These are phyloP conservation scores for Trichothecium roseum DNA, from an alignment of 2,329 filamentous ascomycete species.

Conservation along the genomic window DNA sequence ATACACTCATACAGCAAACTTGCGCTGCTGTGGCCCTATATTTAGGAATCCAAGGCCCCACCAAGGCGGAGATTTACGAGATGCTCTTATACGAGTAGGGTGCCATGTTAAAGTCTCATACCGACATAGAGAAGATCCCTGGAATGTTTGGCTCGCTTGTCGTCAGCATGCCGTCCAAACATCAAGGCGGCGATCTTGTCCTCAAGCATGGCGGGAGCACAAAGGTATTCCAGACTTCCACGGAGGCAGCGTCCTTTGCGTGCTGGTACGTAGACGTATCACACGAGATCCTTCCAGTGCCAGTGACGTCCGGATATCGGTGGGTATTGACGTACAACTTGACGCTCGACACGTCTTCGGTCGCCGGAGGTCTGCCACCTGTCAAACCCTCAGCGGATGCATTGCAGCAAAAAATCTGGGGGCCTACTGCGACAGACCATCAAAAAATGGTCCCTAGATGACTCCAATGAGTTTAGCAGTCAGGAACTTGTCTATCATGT, in stretches of 20 bases:
- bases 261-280: conserved; percentile 41
- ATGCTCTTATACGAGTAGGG: conserved; percentile 39
- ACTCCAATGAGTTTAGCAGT: not conserved
- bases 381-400: too few relatives aligned
- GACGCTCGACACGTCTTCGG: conserved; percentile 8
- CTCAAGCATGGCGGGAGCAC: conserved; percentile 24
- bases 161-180: conserved; percentile 34
- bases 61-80: conserved; percentile 30
- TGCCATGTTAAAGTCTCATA: conserved; percentile 35
- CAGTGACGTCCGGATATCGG: conserved; percentile 34
- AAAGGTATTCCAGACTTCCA: conserved; percentile 19
- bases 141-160: conserved; percentile 41
- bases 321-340: conserved; percentile 45
- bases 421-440: conserved; percentile 12
- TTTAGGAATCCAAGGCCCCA: conserved; percentile 19
- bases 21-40: conserved; percentile 12
- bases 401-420: too few relatives aligned
- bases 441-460: conserved; percentile 13
- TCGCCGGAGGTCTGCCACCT: not conserved
- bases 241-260: conserved; percentile 10
- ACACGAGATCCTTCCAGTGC: conserved; percentile 38
- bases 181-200: conserved; percentile 35
- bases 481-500: conserved; percentile 15
- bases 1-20: conserved; percentile 11
- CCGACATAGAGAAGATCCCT: conserved; percentile 33